phyloP scores from a whole-genome alignment of 345 rosid species.

The Camelina laxa region DNA sequence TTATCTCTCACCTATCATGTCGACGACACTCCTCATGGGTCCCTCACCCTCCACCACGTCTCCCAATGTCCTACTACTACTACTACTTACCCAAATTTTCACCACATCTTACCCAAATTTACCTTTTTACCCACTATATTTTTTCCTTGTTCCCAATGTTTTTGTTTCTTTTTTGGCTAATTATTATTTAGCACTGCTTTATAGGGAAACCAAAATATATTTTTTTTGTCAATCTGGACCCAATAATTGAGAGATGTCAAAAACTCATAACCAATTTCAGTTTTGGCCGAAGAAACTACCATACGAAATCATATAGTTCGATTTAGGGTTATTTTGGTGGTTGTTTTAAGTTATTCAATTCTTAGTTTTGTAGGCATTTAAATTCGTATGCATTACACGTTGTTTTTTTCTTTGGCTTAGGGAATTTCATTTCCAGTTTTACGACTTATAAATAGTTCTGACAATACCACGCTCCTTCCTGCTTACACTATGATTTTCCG shows the following conservation, averaged over 20 bases:
- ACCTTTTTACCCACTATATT: slow-evolving; percentile 38
- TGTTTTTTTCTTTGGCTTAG: slow-evolving; percentile 3
- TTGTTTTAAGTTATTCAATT: not conserved
- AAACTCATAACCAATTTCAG: not conserved
- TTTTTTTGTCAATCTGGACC: not conserved
- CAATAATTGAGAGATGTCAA: slow-evolving; percentile 31
- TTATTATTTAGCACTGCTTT: slow-evolving; percentile 25
- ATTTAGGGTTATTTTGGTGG: slow-evolving; percentile 3
- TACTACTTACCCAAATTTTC: not conserved
- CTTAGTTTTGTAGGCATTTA: slow-evolving; percentile 9
- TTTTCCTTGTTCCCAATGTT: slow-evolving; percentile 40
- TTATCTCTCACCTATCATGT: slow-evolving; percentile 39
- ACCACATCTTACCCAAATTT: slow-evolving; percentile 46
- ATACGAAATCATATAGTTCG: not conserved
- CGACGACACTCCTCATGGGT: slow-evolving; percentile 33
- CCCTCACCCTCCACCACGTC: slow-evolving; percentile 18
- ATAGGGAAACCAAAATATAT: not conserved
- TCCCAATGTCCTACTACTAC: slow-evolving; percentile 18
- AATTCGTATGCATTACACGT: slow-evolving; percentile 21
- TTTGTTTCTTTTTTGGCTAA: slow-evolving; percentile 31
- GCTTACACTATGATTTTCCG: slow-evolving; percentile 18
- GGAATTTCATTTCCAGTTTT: not conserved
- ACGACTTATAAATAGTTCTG: slow-evolving; percentile 13
- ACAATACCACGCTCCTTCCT: slow-evolving; percentile 37
- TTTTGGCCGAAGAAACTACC: slow-evolving; percentile 9